Evolutionary conservation across 441 rosid species (phyloP), one percentile per base, ranked within the genome.

Genomic region (Breynia disticha): DNA sequence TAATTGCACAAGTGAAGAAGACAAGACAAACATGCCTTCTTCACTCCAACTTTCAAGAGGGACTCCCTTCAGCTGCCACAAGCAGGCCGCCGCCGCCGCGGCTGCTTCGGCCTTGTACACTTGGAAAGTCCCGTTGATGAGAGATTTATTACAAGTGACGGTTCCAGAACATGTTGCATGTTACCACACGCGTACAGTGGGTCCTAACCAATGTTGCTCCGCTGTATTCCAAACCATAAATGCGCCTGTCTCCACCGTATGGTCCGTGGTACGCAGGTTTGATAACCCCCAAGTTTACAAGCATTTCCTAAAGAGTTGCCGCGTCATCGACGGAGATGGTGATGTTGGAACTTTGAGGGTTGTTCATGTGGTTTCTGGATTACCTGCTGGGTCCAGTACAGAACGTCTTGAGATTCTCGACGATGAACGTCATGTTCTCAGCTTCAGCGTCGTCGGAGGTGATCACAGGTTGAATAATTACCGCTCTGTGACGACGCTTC

Each of bases 351-450:
- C 78, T 5, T 68, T 86, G 52, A 73, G 95, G 7, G 84, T 83
- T 65, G 71, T 83, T 16, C 76, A 63, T 51, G 90, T 86, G 39
- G 82, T 86, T 39, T 86, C 95, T 1, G 95, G 95, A 50, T 76
- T 87, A 16, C 93, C 96, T 0, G 96, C 96, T 0, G 72, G 55
- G 46, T 67, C 68, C 21, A 84, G 93, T 74, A 62, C 74, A 50
- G 96, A 87, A 66, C 57, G 79, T 38, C 80, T 87, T 10, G 96
- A 87, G 78, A 79, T 87, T 57, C 77, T 84, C 16, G 96, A 87
- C 59, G 94, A 84, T n/a, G 84, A 82, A 54, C 79, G 50, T 5
- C 83, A 82, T 53, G 84, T 87, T 39, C 47, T 87, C 32, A 80
- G 96, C 66, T 84, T 87, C 59, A 76, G 86, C 64, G 75, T 84